Base-by-base conservation (phyloP, 352 stramenopile genomes). In the Aphanomyces stellatus region DNA sequence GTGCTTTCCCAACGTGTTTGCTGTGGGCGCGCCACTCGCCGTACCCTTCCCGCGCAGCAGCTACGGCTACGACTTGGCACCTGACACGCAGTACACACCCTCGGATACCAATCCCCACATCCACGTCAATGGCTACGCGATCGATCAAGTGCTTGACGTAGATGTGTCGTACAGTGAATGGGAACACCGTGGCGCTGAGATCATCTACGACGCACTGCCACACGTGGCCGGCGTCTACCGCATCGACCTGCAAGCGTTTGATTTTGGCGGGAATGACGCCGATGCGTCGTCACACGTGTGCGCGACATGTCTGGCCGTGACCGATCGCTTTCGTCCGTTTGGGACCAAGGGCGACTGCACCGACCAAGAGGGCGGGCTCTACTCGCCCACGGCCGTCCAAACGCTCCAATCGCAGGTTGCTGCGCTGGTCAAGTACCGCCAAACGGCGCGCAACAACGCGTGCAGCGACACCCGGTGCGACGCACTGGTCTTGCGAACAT, bases 1-100 rank as follows among this genome's bases (percentile, higher is more conserved):
- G 25, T 57, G 49, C 30, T 57, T 57, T 37, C 49, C 49, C 25
- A 57, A 57, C 28, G 25, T 57, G 25, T 57, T 57, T 57, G 49
- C 49, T 19, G 4, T 8, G 13, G 30, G 30, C 30, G 5, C 7
- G 22, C 22, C 19, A 19, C 28, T 57, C 17, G 22, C 22, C 13
- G 30, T 40, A 34, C 49, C 49, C 6, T 57, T 34, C 30, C 49
- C 49, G 6, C 49, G 27, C 6, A 57, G 49, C 25, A 35, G 22
- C 25, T 57, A 57, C 49, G 17, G 33, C 19, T 57, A 57, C 49
- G 49, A 57, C n/a, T n/a, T 57, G 25, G 49, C n/a, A 51, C 6
- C 42, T 13, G 5, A 13, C 8, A 13, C 42, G 13, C 42, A 13
- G 42, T 25, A 51, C 8, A 22, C 8, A 8, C 17, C 37, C 8